Conservation (phyloP, 2,329 filamentous ascomycete species). For the Scedosporium boydii region DNA sequence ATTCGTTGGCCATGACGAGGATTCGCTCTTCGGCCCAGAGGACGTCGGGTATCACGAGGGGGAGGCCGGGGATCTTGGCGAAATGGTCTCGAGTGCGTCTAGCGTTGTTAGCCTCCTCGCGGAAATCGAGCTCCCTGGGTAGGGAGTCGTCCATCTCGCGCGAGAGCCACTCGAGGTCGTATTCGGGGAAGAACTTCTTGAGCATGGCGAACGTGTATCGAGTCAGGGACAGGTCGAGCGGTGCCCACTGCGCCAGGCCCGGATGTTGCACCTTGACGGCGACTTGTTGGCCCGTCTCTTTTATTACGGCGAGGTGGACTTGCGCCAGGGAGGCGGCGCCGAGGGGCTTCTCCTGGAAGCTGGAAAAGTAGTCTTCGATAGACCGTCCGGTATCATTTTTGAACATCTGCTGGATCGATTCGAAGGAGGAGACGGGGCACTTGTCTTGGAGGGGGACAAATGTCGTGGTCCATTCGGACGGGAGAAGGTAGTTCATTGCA, state of each 20-base stretch:
- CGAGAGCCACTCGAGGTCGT: slow-evolving; percentile 92
- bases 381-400: slow-evolving; percentile 68
- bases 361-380: slow-evolving; percentile 75
- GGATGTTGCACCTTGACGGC: slow-evolving; percentile 98
- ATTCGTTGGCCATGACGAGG: slow-evolving; percentile 88
- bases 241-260: slow-evolving; percentile 77
- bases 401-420: slow-evolving; percentile 83
- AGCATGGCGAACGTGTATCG: slow-evolving; percentile 81
- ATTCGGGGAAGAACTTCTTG: slow-evolving; percentile 92
- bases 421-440: slow-evolving; percentile 84
- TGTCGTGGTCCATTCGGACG: slow-evolving; percentile 85
- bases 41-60: slow-evolving; percentile 80
- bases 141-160: slow-evolving; percentile 87
- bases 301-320: slow-evolving; percentile 80
- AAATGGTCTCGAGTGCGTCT: slow-evolving; percentile 74
- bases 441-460: slow-evolving; percentile 95
- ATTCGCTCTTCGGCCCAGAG: slow-evolving; percentile 84
- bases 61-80: slow-evolving; percentile 59
- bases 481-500: slow-evolving; percentile 90
- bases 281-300: slow-evolving; percentile 73
- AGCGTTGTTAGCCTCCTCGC: slow-evolving; percentile 77
- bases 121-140: slow-evolving; percentile 86
- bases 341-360: slow-evolving; percentile 72
- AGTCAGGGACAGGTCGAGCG: slow-evolving; percentile 78
- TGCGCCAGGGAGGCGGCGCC: slow-evolving; percentile 92